A percentile compares a stretch with the other conserved stretches of the same genome.
Conservation (phyloP, 805 yeast species). For the Ogataea trehaloabstinens region DNA sequence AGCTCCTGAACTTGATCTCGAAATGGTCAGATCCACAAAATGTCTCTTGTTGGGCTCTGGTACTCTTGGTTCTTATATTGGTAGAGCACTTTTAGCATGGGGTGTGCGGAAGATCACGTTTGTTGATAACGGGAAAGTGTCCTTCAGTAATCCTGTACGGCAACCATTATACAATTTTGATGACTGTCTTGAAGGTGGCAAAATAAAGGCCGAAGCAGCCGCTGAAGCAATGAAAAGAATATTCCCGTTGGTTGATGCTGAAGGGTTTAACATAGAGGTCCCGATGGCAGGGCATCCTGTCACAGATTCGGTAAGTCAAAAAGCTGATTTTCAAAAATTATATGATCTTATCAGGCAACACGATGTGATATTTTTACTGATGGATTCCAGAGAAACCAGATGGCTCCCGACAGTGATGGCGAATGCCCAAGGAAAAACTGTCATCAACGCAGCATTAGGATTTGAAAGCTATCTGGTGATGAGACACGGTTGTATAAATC, state of each 20-base stretch:
- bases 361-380: slow-evolving; percentile 75
- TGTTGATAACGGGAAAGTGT: slow-evolving; percentile 85
- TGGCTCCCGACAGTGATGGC: slow-evolving; percentile 96
- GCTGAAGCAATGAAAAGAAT: slow-evolving; percentile 68
- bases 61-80: slow-evolving; percentile 89
- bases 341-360: slow-evolving; percentile 55
- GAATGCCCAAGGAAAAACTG: slow-evolving; percentile 62
- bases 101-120: slow-evolving; percentile 84
- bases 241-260: slow-evolving; percentile 71
- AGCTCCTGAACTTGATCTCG: slow-evolving; percentile 77
- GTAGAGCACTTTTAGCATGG: slow-evolving; percentile 89
- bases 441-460: slow-evolving; percentile 91
- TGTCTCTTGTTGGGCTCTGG: slow-evolving; percentile 92
- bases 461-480: slow-evolving; percentile 91
- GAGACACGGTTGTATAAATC: slow-evolving; percentile 72
- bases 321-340: slow-evolving; percentile 51
- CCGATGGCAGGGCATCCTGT: slow-evolving; percentile 97
- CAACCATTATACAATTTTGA: slow-evolving; percentile 82
- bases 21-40: slow-evolving; percentile 53
- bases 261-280: slow-evolving; percentile 67
- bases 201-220: slow-evolving; percentile 74
- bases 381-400: slow-evolving; percentile 94
- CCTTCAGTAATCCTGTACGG: slow-evolving; percentile 93
- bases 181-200: slow-evolving; percentile 79
- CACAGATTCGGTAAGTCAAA: slow-evolving; percentile 50